Percentiles rank a stretch among this genome's conserved stretches.
These are phyloP conservation scores for Pistacia vera DNA, from an alignment of 345 rosid genomes.

Conservation along the genomic window DNA sequence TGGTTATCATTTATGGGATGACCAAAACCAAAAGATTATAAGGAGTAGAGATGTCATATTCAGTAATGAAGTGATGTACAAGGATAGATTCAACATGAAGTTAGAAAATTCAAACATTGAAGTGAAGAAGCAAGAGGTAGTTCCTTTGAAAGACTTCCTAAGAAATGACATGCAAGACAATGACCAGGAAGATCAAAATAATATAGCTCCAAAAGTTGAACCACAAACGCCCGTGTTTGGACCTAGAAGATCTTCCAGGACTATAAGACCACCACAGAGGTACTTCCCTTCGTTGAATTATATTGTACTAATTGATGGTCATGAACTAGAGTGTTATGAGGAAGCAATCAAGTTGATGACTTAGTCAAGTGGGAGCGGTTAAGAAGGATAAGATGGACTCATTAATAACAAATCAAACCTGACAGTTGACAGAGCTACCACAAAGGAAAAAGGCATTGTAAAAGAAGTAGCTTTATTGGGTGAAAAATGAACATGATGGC, in stretches of 20 bases:
- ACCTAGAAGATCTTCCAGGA: background rate
- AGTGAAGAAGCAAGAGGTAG: too few species aligned
- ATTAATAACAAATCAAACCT: background rate
- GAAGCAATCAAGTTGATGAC: background rate
- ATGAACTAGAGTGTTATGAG: background rate
- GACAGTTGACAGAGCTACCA: background rate
- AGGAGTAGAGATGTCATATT: too few species aligned
- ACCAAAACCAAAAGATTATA: too few species aligned
- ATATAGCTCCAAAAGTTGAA: background rate
- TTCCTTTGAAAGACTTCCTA: background rate
- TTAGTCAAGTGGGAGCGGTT: background rate
- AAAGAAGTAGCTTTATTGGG: background rate
- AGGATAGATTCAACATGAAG: too few species aligned
- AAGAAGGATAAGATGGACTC: too few species aligned
- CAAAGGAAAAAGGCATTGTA: background rate
- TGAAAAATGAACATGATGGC: background rate
- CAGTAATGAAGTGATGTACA: too few species aligned
- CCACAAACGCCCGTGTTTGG: background rate
- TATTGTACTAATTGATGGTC: background rate
- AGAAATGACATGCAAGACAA: too few species aligned
- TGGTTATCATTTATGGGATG: too few species aligned
- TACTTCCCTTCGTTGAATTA: background rate
- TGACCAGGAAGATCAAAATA: too few species aligned
- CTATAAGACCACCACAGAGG: background rate
- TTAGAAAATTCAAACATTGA: too few species aligned